Conservation (phyloP, 2,329 filamentous ascomycete genomes). For the Aspergillus persii region DNA sequence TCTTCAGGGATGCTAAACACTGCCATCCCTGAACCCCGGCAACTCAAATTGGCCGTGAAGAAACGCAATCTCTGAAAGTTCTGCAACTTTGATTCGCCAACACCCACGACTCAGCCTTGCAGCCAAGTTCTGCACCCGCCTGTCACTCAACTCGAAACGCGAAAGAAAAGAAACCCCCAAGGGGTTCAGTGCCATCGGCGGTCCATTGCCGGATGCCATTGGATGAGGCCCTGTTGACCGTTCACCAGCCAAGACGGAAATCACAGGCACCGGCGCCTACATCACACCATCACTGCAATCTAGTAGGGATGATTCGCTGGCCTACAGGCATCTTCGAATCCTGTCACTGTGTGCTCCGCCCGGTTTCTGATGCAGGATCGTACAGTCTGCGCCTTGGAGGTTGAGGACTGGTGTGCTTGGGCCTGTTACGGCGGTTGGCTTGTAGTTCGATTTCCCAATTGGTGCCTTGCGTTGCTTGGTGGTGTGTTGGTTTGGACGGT, state of each 20-base stretch:
- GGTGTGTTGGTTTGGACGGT: neutral
- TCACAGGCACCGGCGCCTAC: conserved; percentile 14
- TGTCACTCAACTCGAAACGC: conserved; percentile 1
- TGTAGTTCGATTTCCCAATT: neutral
- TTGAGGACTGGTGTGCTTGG: neutral
- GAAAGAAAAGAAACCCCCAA: neutral
- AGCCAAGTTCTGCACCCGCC: neutral
- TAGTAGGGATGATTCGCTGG: conserved; percentile 10
- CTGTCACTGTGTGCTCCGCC: conserved; percentile 7
- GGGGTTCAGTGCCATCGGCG: neutral
- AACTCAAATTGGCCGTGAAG: neutral
- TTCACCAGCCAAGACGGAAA: conserved; percentile 11
- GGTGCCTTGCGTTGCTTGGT: neutral
- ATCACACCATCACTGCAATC: conserved; percentile 14
- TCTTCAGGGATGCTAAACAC: neutral
- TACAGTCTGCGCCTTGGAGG: neutral
- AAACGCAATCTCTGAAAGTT: neutral
- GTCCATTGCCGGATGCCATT: conserved; percentile 3
- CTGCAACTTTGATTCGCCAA: neutral
- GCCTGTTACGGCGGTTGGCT: conserved; percentile 7
- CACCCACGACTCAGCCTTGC: neutral
- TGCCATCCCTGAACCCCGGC: too few species aligned
- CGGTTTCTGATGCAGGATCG: conserved; percentile 6
- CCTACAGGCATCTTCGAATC: neutral
- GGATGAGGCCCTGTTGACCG: neutral